Evolutionary conservation across 352 stramenopile species (phyloP), one percentile per base, ranked within the genome.

Genomic region (Elongisporangium prolatum): DNA sequence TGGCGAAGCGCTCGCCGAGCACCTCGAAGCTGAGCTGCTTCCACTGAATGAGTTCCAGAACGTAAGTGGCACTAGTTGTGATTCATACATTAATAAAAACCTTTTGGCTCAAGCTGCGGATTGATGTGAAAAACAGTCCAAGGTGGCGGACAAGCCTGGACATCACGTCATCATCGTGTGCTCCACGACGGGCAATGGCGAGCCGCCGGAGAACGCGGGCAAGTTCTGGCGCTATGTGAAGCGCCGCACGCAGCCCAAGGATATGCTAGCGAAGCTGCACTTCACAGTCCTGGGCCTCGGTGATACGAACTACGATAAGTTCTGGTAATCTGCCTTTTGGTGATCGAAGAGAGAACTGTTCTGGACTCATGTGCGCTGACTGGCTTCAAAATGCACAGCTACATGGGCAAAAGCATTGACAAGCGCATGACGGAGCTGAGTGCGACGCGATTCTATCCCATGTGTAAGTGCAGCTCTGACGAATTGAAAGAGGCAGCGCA

Each of bases 271-370:
- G 51, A 83, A 88, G 38, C 63, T 97, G 2, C 57, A 61, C 8
- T 98, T 87, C 72, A 84, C 81, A 21, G 90, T 98, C 21, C 79
- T 99, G 5, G 96, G 69, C 8, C 74, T 99, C 6, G 96, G 96
- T 21, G 96, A 99, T 71, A 98, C 95, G 47, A 99, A 99, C 75
- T 99, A 99, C 68, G 92, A 98, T 78, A 86, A 97, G 68, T 98
- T 98, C 59, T 98, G 94, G 77, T 90, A 52, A 57, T 64, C 53
- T 54, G 24, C 20, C 48, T 28, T 6, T 56, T 44, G 57, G 11
- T 10, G 52, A 17, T 55, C 11, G 11, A n/a, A n/a, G 13, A 50
- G 18, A n/a, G 37, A 5, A 49, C 40, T 63, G 18, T 38, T 21
- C 0, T 49, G 21, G n/a, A 7, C 17, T 22, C 18, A 9, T 54